A percentile compares a stretch with the other conserved stretches of the same genome.
These are phyloP conservation scores for Wickerhamomyces ciferrii DNA, from an alignment of 805 yeast species.

Conservation along the genomic window DNA sequence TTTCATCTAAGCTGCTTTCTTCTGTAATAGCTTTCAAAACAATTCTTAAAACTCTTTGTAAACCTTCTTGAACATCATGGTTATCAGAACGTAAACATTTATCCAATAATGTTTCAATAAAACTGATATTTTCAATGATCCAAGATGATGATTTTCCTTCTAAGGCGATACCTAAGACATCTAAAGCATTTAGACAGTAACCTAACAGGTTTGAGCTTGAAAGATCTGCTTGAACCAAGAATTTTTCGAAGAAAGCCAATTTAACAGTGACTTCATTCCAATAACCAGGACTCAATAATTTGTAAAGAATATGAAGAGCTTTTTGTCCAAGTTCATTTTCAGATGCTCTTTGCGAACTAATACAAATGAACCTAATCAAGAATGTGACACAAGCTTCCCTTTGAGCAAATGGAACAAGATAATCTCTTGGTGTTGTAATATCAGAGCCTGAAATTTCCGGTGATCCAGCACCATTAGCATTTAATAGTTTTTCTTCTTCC, in stretches of 20 bases:
- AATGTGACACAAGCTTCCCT: conserved; percentile 89
- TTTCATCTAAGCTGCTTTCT: conserved; percentile 38
- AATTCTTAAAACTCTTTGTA: conserved; percentile 68
- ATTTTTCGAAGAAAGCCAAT: conserved; percentile 81
- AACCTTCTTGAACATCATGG: conserved; percentile 80
- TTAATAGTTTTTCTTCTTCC: conserved; percentile 19
- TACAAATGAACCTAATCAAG: conserved; percentile 81
- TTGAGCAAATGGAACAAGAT: conserved; percentile 67
- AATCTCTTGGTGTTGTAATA: conserved; percentile 42
- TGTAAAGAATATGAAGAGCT: conserved; percentile 73
- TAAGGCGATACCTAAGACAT: conserved; percentile 78
- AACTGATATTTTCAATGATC: conserved; percentile 67
- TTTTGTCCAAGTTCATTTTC: conserved; percentile 79
- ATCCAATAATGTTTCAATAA: conserved; percentile 69
- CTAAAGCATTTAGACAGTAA: conserved; percentile 84
- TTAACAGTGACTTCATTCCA: conserved; percentile 93
- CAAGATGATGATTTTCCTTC: conserved; percentile 74
- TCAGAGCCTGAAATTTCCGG: conserved; percentile 24
- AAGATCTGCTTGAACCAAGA: conserved; percentile 72
- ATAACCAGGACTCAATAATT: conserved; percentile 60
- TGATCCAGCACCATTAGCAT: conserved; percentile 9
- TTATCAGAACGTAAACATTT: conserved; percentile 79
- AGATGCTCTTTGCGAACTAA: conserved; percentile 77
- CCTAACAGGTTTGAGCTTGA: conserved; percentile 64
- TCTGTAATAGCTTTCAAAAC: conserved; percentile 61